These are phyloP conservation scores for Knoxdaviesia proteae DNA, from an alignment of 2,329 filamentous ascomycete species.

Conservation along the genomic window DNA sequence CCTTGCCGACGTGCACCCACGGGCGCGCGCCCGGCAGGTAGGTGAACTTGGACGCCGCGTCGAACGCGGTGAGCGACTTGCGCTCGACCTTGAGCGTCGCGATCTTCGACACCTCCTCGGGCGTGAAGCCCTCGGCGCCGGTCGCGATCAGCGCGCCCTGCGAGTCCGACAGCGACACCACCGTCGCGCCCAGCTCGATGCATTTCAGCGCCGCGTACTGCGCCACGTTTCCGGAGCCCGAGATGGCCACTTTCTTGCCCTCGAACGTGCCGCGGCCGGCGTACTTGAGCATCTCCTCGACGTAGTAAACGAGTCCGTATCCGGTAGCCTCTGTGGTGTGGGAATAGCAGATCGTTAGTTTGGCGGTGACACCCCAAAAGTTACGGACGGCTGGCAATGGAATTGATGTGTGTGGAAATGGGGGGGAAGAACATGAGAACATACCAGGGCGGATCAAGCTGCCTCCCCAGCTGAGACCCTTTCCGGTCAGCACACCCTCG, in stretches of 20 bases:
- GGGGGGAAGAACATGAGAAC: conserved; percentile 2
- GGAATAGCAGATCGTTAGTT: no score
- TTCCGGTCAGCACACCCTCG: conserved; percentile 92
- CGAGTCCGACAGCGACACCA: conserved; percentile 86
- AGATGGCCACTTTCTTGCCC: conserved; percentile 88
- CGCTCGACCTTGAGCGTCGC: conserved; percentile 72
- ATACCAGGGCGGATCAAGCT: conserved; percentile 63
- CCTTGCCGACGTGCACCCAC: conserved; percentile 73
- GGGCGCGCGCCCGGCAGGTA: conserved; percentile 77
- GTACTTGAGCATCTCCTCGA: conserved; percentile 86
- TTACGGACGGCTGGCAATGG: not conserved
- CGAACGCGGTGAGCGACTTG: conserved; percentile 57
- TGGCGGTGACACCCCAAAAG: not conserved
- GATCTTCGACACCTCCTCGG: conserved; percentile 60
- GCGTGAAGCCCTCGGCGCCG: conserved; percentile 49
- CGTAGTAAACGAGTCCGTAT: conserved; percentile 91
- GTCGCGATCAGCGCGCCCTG: conserved; percentile 64
- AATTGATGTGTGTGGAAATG: not conserved
- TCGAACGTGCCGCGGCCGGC: conserved; percentile 68
- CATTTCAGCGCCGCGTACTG: conserved; percentile 94
- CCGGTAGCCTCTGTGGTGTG: conserved; percentile 59
- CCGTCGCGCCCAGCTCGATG: conserved; percentile 83
- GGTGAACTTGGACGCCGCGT: conserved; percentile 48
- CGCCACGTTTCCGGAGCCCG: conserved; percentile 91
- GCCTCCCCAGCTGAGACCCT: conserved; percentile 85